A percentile compares a stretch with the other conserved stretches of the same genome.
Conservation (phyloP, 2,329 filamentous ascomycete species). For the Fusarium oligoseptatum region DNA sequence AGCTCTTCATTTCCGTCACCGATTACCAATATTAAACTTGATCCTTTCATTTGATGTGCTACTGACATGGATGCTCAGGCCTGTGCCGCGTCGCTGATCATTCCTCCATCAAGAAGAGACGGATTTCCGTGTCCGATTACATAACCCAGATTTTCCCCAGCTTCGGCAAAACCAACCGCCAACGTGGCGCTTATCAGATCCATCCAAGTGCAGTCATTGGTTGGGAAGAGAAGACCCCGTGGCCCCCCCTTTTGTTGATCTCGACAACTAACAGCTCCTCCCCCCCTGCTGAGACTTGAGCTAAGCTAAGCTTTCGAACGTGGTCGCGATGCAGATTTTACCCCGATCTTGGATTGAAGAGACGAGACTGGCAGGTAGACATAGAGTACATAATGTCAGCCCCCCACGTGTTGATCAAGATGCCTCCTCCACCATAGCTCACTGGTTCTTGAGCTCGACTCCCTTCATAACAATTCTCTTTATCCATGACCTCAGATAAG, state of each 20-base stretch:
- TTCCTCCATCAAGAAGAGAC: not conserved
- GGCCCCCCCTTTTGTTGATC: slow-evolving; percentile 6
- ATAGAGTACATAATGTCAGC: slow-evolving; percentile 16
- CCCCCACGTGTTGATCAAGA: slow-evolving; percentile 18
- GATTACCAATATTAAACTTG: not conserved
- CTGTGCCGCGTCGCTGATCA: not conserved
- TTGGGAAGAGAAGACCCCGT: not conserved
- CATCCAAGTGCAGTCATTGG: slow-evolving; percentile 1
- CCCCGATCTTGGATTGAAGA: not conserved
- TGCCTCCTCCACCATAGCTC: slow-evolving; percentile 13
- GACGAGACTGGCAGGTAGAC: not conserved
- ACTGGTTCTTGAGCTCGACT: not conserved
- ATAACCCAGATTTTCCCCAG: slow-evolving; percentile 10
- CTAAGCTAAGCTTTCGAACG: slow-evolving; percentile 18
- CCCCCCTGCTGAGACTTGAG: slow-evolving; percentile 15
- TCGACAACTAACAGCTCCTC: slow-evolving; percentile 11
- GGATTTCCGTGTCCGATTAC: slow-evolving; percentile 16
- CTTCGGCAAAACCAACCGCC: not conserved
- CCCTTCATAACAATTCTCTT: not conserved
- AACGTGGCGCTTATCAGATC: slow-evolving; percentile 14
- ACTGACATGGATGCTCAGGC: not conserved
- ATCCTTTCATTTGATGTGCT: not conserved
- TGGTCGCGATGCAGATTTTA: slow-evolving; percentile 1
- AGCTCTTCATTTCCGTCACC: slow-evolving; percentile 11
- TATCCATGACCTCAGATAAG: not conserved